Base-by-base conservation (phyloP, 1,284 basidiomycete genomes). In the Rhizoctonia solani region DNA sequence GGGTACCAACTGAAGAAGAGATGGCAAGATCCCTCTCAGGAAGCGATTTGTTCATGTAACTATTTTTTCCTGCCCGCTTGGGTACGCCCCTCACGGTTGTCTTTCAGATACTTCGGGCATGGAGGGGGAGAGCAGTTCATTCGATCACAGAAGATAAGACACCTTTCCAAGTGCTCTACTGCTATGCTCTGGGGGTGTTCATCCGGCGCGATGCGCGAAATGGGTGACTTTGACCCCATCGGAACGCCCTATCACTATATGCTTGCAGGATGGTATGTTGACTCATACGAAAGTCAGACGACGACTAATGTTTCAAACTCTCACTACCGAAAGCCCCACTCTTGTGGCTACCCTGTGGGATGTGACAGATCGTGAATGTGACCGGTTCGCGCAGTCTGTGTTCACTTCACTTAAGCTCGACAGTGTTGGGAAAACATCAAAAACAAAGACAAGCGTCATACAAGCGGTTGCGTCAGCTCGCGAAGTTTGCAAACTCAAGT, bases 111-210 rank as follows among this genome's bases (percentile, higher is more conserved):
- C 79, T 98, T 98, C 74, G 96, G 96, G 8, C 96, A 99, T 74
- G 93, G 94, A 1, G 95, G 96, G 9, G 96, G 87, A 1, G 95
- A 98, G 75, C 94, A 98, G 74, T 99, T 96, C 74, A 84, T 94
- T 11, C 88, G 92, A 3, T 91, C 92, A 1, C 88, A 90, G 75
- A 90, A 90, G 72, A 85, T 98, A 63, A 84, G 92, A 19, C 84
- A 89, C 70, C 81, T 99, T 23, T 82, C 84, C 2, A 82, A 83
- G 19, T 99, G 96, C 75, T 95, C 96, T 1, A 89, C 89, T 9
- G 89, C 93, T 0, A 97, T 99, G 94, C 85, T 99, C 6, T 99
- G 95, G 96, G 96, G 97, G 0, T 99, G 96, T 80, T 99, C 96
- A 0, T 97, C 94, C 0, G 97, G 95, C 16, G 79, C 85, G 2